Evolutionary conservation across 2,329 filamentous ascomycete genomes (phyloP), one percentile per base, ranked within the genome.

Genomic region (Fusarium begoniae): DNA sequence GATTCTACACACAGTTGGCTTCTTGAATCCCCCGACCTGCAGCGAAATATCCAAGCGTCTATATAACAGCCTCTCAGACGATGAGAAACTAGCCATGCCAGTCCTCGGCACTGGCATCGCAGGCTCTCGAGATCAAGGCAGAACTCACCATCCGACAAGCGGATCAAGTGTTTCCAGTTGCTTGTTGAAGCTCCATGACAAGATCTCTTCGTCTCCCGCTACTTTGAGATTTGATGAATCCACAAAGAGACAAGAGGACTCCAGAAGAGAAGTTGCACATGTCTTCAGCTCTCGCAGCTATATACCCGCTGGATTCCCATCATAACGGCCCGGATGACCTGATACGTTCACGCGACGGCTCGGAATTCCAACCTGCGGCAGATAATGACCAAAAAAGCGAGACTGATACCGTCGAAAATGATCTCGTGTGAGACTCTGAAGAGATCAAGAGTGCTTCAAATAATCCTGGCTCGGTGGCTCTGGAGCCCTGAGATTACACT

Each of bases 121-220:
- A 12, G n/a, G n/a, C 0, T 11, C 6, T 24, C n/a, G 6, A 24
- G 41, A 44, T 44, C n/a, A 24, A 24, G 15, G 9, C 11, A 6
- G 6, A 11, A 17, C 41, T 44, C 41, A 24, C 10, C 18, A n/a
- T 41, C 5, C 4, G 15, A 24, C 41, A 8, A 44, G 41, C 15
- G 2, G 38, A 22, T 40, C 1, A 22, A 40, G 20, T 22, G 13
- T 13, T 22, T 40, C 11, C 0, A 6, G 0, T 40, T 40, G 38
- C 38, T 40, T 40, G 12, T 8, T 14, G 20, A 40, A 40, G 38
- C 8, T 14, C 12, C 8, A 22, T 9, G 12, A 41, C 14, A 11
- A 26, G 26, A 26, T 26, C 26, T 22, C 40, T 41, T 14, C 40
- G 20, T 41, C 40, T 22, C 40, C 13, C 20, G 40, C 40, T 41